These are phyloP conservation scores for Nakazawaea sp. DNA, from an alignment of 805 yeast genomes.

Conservation along the genomic window DNA sequence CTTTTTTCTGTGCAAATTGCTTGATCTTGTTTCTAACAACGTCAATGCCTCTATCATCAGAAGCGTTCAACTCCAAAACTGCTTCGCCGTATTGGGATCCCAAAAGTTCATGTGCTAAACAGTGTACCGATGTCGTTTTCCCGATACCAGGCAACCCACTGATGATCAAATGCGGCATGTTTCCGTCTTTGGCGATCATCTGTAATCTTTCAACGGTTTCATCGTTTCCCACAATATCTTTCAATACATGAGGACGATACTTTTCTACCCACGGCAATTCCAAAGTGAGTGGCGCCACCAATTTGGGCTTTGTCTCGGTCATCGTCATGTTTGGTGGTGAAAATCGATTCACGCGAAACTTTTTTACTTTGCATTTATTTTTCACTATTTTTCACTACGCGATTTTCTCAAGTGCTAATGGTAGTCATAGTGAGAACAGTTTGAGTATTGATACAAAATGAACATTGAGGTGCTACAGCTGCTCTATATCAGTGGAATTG, in stretches of 20 bases:
- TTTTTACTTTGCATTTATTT: not conserved
- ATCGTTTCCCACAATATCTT: constrained; percentile 88
- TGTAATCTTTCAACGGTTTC: constrained; percentile 83
- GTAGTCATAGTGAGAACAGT: no score
- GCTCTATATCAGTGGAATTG: no score
- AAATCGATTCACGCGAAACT: no score
- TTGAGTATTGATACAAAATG: no score
- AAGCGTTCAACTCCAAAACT: constrained; percentile 88
- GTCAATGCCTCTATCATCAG: constrained; percentile 96
- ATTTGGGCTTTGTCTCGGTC: no score
- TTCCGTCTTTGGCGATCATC: constrained; percentile 85
- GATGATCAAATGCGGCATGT: constrained; percentile 94
- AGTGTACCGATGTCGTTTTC: constrained; percentile 88
- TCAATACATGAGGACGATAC: constrained; percentile 73
- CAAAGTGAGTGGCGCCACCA: constrained; percentile 10
- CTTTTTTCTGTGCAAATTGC: constrained; percentile 93
- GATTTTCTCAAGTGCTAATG: no score
- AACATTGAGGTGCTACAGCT: no score
- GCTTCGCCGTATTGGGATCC: constrained; percentile 75
- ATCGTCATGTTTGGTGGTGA: no score
- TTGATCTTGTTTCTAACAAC: constrained; percentile 92
- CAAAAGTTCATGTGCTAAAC: constrained; percentile 78
- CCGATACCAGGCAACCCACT: constrained; percentile 98
- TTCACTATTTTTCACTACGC: not conserved
- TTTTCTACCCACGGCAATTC: constrained; percentile 71